These are phyloP conservation scores for Phyllostachys edulis DNA, from an alignment of 176 grass and related monocot species.

Conservation along the genomic window DNA sequence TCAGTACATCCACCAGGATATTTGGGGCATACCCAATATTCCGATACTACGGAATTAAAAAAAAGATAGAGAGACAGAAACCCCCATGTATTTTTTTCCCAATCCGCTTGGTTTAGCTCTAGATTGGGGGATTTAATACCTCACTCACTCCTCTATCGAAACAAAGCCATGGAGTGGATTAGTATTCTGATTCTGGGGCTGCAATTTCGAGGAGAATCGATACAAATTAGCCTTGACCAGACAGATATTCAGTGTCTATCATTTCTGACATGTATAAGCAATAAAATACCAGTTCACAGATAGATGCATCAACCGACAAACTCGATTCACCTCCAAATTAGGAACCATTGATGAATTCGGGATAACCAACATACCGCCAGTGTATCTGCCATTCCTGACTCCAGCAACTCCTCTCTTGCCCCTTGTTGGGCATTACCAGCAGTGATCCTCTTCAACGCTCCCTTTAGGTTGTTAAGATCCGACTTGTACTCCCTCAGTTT, in stretches of 20 bases:
- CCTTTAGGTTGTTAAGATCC: conserved; percentile 90
- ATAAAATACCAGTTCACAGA: neutral
- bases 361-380: conserved; percentile 53
- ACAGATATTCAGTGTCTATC: neutral
- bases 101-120: neutral
- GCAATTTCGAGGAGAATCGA: neutral
- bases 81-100: neutral
- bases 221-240: neutral
- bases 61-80: neutral
- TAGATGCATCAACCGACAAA: neutral
- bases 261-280: neutral
- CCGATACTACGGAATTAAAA: neutral
- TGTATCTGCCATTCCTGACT: conserved; percentile 81
- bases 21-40: neutral
- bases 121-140: conserved; percentile 13
- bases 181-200: neutral
- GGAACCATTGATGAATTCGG: neutral
- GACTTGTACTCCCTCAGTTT: conserved; percentile 96
- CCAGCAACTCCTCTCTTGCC: conserved; percentile 74
- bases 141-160: neutral
- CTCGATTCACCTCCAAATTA: neutral
- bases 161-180: neutral
- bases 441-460: conserved; percentile 65
- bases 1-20: neutral
- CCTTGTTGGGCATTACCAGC: conserved; percentile 50